A percentile compares a stretch with the other conserved stretches of the same genome.
Conservation (phyloP, 2,329 filamentous ascomycete genomes). For the Thelonectria blattea region DNA sequence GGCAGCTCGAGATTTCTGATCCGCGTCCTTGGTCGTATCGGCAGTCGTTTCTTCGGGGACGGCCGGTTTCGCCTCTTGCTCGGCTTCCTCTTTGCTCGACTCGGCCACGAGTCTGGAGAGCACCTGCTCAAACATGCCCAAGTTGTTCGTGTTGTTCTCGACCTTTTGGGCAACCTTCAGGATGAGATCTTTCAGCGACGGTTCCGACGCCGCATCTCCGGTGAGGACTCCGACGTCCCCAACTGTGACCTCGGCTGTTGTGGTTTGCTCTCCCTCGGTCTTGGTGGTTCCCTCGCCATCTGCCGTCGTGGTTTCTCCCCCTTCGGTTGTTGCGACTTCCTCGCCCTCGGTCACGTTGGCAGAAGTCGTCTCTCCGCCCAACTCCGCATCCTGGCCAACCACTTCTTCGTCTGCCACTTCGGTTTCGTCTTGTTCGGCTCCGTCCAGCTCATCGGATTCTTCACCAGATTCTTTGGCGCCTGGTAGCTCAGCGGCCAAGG, state of each 20-base stretch:
- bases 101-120: constrained; percentile 53
- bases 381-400: neutral
- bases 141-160: constrained; percentile 47
- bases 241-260: neutral
- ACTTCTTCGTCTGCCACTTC: constrained; percentile 1
- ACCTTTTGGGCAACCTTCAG: constrained; percentile 56
- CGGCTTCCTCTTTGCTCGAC: constrained; percentile 7
- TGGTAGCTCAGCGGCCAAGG: constrained; percentile 48
- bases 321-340: constrained; percentile 4
- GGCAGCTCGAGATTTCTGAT: neutral
- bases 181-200: constrained; percentile 56
- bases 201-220: constrained; percentile 15
- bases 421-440: constrained; percentile 13
- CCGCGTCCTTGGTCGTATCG: neutral
- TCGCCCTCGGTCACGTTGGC: neutral
- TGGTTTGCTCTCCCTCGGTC: constrained; percentile 4
- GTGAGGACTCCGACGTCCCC: neutral
- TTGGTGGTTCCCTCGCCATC: no score
- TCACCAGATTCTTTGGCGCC: constrained; percentile 34
- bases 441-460: constrained; percentile 19
- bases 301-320: neutral
- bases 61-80: neutral
- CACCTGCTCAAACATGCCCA: constrained; percentile 58
- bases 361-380: constrained; percentile 1
- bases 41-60: neutral